Evolutionary conservation across 768 basidiomycete species (phyloP).

Genomic region (Coprinellus aureogranulatus): DNA sequence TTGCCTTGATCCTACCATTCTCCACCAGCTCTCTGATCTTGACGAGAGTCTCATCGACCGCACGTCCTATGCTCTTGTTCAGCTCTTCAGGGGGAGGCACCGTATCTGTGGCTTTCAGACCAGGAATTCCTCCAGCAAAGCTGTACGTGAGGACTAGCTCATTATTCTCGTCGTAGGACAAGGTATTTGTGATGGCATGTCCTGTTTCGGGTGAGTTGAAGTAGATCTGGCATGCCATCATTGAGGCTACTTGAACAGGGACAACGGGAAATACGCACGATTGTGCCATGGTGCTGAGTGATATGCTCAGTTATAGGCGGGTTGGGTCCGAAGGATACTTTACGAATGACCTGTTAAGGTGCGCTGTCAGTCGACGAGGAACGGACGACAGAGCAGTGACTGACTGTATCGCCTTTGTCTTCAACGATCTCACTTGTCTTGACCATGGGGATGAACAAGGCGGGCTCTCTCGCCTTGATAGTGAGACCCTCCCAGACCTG

Average conservation of each 20-base stretch:
- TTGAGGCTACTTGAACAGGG: background rate
- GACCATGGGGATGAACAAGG: conserved; percentile 3
- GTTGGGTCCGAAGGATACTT: conserved; percentile 7
- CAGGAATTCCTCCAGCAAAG: conserved; percentile 16
- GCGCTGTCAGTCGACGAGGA: background rate
- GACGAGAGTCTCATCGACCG: conserved; percentile 6
- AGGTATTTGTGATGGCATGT: conserved; percentile 9
- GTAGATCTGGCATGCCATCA: conserved; percentile 6
- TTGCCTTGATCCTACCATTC: conserved; percentile 4
- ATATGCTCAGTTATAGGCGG: conserved; percentile 10
- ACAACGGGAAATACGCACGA: conserved; percentile 5
- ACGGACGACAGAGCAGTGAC: background rate
- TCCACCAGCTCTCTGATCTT: conserved; percentile 13
- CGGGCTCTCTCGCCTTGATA: conserved; percentile 13
- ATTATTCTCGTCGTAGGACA: conserved; percentile 15
- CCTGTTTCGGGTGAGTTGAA: conserved; percentile 8
- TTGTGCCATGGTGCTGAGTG: background rate
- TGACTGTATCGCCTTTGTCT: conserved; percentile 12
- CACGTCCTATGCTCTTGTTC: conserved; percentile 7
- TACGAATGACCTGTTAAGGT: conserved; percentile 9
- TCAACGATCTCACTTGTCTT: conserved; percentile 6
- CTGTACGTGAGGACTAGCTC: conserved; percentile 15
- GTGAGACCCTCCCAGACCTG: conserved; percentile 18
- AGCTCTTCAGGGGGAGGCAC: conserved; percentile 1
- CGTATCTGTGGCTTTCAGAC: background rate